phyloP scores from a whole-genome alignment of 2,329 filamentous ascomycete species.

The Cladophialophora yegresii region DNA sequence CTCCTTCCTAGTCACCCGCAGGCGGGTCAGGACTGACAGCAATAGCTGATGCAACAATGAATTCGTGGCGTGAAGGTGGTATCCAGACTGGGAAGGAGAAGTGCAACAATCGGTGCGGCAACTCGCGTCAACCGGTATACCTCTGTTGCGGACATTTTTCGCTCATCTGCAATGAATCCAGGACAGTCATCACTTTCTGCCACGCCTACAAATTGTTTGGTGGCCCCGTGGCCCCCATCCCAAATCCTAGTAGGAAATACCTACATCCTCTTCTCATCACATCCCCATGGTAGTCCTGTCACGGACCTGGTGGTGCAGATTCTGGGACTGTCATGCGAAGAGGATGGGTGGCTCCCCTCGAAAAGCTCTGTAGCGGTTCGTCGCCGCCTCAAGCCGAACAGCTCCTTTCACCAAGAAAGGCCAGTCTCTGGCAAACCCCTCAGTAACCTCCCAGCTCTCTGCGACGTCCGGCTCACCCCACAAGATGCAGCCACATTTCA shows the following conservation, averaged over 20 bases:
- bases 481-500: slow-evolving; percentile 36
- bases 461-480: slow-evolving; percentile 45
- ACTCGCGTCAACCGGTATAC: not conserved
- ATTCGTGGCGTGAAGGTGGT: not conserved
- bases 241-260: not conserved
- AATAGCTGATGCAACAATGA: not conserved
- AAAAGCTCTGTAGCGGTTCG: slow-evolving; percentile 42
- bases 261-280: not conserved
- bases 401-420: slow-evolving; percentile 43
- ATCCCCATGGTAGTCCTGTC: not conserved
- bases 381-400: slow-evolving; percentile 40
- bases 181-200: not conserved
- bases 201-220: not conserved
- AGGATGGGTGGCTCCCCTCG: slow-evolving; percentile 40
- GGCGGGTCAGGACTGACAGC: not conserved
- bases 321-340: slow-evolving; percentile 12
- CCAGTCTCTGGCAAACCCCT: slow-evolving; percentile 44
- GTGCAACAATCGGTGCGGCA: not conserved
- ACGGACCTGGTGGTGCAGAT: not conserved
- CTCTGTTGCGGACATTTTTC: not conserved
- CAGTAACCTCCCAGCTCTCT: slow-evolving; percentile 45
- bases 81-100: not conserved
- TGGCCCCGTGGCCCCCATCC: not conserved
- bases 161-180: not conserved
- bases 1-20: not conserved